phyloP scores from a whole-genome alignment of 768 basidiomycete species.

The Hydnomerulius pinastri region DNA sequence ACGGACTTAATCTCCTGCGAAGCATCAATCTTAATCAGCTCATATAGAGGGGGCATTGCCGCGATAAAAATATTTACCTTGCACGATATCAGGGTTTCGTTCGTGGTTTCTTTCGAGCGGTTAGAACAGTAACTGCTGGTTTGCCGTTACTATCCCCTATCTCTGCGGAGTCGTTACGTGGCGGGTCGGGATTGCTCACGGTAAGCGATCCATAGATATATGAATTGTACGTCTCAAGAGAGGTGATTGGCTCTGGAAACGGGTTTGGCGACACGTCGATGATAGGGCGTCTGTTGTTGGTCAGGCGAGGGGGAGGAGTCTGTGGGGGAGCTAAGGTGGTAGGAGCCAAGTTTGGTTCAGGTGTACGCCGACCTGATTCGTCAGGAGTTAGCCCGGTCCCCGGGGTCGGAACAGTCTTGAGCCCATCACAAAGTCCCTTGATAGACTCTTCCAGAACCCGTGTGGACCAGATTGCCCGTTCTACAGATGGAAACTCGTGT shows the following conservation, averaged over 20 bases:
- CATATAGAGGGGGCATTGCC: constrained; percentile 4
- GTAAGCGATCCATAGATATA: constrained; percentile 59
- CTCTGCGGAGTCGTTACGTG: constrained; percentile 21
- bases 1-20: constrained; percentile 9
- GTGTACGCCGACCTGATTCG: constrained; percentile 39
- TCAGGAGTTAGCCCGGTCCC: constrained; percentile 17
- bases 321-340: constrained; percentile 45
- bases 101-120: constrained; percentile 59
- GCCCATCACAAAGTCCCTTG: constrained; percentile 70
- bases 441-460: constrained; percentile 70
- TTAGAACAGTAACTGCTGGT: constrained; percentile 53
- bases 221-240: constrained; percentile 58
- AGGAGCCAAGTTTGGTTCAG: constrained; percentile 36
- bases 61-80: constrained; percentile 8
- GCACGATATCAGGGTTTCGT: constrained; percentile 20
- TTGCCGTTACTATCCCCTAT: constrained; percentile 13
- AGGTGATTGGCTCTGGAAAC: constrained; percentile 65
- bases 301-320: constrained; percentile 50
- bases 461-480: constrained; percentile 67
- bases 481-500: constrained; percentile 74
- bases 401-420: constrained; percentile 32
- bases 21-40: constrained; percentile 5
- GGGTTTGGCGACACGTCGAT: constrained; percentile 64
- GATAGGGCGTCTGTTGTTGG: constrained; percentile 28
- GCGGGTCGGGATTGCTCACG: constrained; percentile 49